Evolutionary conservation across 2,329 filamentous ascomycete species (phyloP).

Genomic region (Trichoderma sp.): DNA sequence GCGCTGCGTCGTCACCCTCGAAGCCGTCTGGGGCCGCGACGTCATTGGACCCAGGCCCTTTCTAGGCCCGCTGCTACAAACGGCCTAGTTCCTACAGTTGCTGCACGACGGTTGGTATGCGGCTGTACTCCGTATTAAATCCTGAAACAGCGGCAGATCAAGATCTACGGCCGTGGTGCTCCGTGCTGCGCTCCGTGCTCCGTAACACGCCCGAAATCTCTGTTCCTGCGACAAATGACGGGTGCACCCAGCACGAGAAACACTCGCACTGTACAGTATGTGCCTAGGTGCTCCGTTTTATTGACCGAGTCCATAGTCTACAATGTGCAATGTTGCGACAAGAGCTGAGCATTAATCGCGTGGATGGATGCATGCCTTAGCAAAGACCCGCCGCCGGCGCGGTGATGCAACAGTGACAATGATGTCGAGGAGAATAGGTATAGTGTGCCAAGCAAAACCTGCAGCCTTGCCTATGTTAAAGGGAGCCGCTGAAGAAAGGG

Average conservation of each 20-base stretch:
- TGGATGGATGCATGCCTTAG: not conserved
- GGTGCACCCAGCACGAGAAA: conserved; percentile 6
- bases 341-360: conserved; percentile 17
- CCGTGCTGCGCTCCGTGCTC: conserved; percentile 20
- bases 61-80: conserved; percentile 18
- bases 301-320: not conserved
- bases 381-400: not conserved
- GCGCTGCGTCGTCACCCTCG: conserved; percentile 20
- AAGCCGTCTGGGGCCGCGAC: conserved; percentile 8
- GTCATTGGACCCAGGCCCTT: conserved; percentile 23
- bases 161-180: conserved; percentile 27
- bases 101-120: conserved; percentile 13
- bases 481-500: not conserved
- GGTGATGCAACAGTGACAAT: conserved; percentile 2
- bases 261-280: not conserved
- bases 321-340: not conserved
- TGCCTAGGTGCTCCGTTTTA: not conserved
- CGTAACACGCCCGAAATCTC: conserved; percentile 15
- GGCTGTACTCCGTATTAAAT: conserved; percentile 18
- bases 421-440: not conserved
- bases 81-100: conserved; percentile 15
- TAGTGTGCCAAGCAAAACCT: not conserved
- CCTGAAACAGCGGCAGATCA: conserved; percentile 32
- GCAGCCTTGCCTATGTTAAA: not conserved
- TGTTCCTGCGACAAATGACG: not conserved